phyloP scores from a whole-genome alignment of 2,329 filamentous ascomycete species.

The Phoma sp. region DNA sequence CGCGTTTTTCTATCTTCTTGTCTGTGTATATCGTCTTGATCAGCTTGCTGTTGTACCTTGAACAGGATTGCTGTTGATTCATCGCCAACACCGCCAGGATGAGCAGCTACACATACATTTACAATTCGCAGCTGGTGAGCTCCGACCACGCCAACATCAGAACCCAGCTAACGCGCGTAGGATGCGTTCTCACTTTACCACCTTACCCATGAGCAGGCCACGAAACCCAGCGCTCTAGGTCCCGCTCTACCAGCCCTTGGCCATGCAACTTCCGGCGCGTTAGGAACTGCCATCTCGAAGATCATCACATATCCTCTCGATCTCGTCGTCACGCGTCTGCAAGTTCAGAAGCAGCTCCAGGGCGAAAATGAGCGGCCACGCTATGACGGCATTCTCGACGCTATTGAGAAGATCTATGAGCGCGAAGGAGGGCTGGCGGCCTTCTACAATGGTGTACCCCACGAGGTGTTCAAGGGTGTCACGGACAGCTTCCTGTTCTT shows the following conservation, averaged over 20 bases:
- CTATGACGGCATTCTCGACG: constrained; percentile 73
- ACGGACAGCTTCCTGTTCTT: constrained; percentile 87
- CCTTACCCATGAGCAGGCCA: constrained; percentile 47
- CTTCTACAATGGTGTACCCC: constrained; percentile 64
- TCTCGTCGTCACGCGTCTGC: constrained; percentile 80
- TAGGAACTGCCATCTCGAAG: constrained; percentile 81
- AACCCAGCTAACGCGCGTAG: constrained; percentile 29
- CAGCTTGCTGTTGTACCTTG: background rate
- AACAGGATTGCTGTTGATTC: constrained; percentile 9
- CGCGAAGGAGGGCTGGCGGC: constrained; percentile 73
- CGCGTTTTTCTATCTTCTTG: constrained; percentile 22
- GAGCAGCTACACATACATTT: constrained; percentile 41
- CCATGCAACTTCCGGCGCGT: constrained; percentile 80
- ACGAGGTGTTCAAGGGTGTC: constrained; percentile 56
- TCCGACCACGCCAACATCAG: background rate
- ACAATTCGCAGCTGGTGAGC: constrained; percentile 55
- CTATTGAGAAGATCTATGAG: constrained; percentile 72
- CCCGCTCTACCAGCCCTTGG: constrained; percentile 75
- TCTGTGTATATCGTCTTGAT: background rate
- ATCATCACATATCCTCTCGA: constrained; percentile 81
- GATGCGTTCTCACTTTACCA: constrained; percentile 55
- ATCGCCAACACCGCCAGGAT: constrained; percentile 24
- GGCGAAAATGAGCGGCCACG: constrained; percentile 52
- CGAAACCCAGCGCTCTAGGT: constrained; percentile 39
- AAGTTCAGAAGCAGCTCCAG: constrained; percentile 73